Evolutionary conservation across 768 basidiomycete species (phyloP).

Genomic region (Boletellus sp.): DNA sequence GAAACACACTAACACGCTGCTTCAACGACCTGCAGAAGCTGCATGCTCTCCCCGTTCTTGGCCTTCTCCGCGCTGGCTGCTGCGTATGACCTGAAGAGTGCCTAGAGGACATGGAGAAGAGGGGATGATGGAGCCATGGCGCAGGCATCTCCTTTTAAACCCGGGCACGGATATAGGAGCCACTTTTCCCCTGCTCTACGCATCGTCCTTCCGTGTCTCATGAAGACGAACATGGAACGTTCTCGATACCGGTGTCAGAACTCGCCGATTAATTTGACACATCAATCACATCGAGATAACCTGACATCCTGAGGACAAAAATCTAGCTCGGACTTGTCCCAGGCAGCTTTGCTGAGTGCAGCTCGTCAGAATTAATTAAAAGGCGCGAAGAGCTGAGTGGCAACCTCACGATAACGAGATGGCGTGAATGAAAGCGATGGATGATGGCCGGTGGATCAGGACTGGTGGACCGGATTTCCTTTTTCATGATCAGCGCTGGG

Average conservation of each 20-base stretch:
- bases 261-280: constrained; percentile 12
- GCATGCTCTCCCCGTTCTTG: constrained; percentile 17
- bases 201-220: constrained; percentile 9
- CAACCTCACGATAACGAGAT: constrained; percentile 31
- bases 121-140: constrained; percentile 7
- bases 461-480: constrained; percentile 19
- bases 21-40: constrained; percentile 17
- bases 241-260: constrained; percentile 12
- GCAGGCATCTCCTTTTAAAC: constrained; percentile 16
- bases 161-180: constrained; percentile 6
- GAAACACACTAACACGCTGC: constrained; percentile 13
- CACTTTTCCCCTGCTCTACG: constrained; percentile 3
- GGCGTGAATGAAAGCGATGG: constrained; percentile 25
- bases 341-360: constrained; percentile 14
- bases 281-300: constrained; percentile 10
- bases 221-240: constrained; percentile 9
- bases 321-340: constrained; percentile 5
- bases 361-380: constrained; percentile 26
- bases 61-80: constrained; percentile 11
- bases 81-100: constrained; percentile 7
- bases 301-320: constrained; percentile 12
- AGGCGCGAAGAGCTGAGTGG: constrained; percentile 18
- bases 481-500: constrained; percentile 28
- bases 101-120: constrained; percentile 13
- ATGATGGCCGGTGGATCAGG: constrained; percentile 28